Conservation (phyloP, 148 eudicot species). For the Rhododendron vialii region DNA sequence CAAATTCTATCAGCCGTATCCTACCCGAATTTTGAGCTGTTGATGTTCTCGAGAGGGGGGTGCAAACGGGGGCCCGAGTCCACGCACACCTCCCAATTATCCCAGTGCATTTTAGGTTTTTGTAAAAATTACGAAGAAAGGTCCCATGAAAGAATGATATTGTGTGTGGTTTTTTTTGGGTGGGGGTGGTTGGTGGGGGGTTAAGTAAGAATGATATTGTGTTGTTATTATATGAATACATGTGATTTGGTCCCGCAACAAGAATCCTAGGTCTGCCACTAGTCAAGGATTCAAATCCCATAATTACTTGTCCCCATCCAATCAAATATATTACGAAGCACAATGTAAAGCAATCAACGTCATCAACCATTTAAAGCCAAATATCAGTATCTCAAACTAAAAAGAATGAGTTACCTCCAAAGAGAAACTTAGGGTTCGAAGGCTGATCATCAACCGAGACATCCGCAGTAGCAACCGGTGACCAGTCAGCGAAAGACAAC, state of each 20-base stretch:
- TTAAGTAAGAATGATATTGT: no score
- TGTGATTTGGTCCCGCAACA: background rate
- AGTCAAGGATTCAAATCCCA: background rate
- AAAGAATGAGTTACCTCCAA: slow-evolving; percentile 27
- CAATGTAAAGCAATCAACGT: background rate
- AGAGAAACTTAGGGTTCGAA: slow-evolving; percentile 32
- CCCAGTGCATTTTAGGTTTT: no score
- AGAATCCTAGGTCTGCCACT: background rate
- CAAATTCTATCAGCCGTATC: background rate
- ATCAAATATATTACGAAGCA: background rate
- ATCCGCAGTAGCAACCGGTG: background rate
- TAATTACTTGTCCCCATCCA: background rate
- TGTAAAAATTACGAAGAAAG: no score
- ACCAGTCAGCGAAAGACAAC: slow-evolving; percentile 16
- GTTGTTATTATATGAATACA: background rate
- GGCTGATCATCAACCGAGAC: background rate
- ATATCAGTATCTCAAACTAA: background rate
- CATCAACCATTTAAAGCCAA: background rate
- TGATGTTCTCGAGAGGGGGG: background rate
- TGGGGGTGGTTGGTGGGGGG: no score
- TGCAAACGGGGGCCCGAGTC: no score
- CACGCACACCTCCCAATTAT: no score
- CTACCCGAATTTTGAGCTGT: background rate
- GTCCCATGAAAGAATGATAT: no score
- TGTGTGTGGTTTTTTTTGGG: no score